Evolutionary conservation across 768 basidiomycete species (phyloP).

Genomic region (Boletus subcaerulescens): DNA sequence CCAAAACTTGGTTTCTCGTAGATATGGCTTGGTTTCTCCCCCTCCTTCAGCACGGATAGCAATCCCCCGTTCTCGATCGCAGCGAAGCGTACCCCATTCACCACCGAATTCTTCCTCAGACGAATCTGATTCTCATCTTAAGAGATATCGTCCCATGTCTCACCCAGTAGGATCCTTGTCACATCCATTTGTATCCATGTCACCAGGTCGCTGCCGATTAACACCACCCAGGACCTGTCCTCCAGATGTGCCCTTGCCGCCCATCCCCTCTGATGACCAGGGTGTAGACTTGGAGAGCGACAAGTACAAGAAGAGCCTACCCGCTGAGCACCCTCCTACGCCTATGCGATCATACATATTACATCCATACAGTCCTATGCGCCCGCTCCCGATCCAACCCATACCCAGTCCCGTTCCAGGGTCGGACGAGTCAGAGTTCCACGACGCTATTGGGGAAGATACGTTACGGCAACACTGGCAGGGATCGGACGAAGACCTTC

Average conservation of each 20-base stretch:
- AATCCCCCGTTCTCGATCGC: constrained; percentile 1
- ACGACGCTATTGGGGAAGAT: neutral
- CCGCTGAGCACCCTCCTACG: neutral
- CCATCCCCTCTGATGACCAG: constrained; percentile 16
- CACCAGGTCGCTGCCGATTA: constrained; percentile 5
- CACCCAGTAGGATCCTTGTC: neutral
- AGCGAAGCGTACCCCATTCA: neutral
- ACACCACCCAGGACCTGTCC: constrained; percentile 12
- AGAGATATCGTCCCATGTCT: constrained; percentile 2
- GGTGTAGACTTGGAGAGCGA: neutral
- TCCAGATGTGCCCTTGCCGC: constrained; percentile 22
- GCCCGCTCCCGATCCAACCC: constrained; percentile 19
- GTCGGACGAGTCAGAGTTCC: constrained; percentile 6
- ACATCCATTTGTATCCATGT: neutral
- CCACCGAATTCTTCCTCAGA: constrained; percentile 6
- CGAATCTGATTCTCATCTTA: constrained; percentile 1
- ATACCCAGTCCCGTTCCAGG: constrained; percentile 14
- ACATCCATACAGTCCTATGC: neutral
- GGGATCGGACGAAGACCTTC: neutral
- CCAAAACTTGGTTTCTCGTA: neutral
- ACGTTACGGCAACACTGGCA: constrained; percentile 10
- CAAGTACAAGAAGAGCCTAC: neutral
- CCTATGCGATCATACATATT: neutral
- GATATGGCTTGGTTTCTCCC: neutral
- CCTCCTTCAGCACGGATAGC: neutral